Evolutionary conservation across 441 rosid genomes (phyloP).

Genomic region (Breynia disticha): DNA sequence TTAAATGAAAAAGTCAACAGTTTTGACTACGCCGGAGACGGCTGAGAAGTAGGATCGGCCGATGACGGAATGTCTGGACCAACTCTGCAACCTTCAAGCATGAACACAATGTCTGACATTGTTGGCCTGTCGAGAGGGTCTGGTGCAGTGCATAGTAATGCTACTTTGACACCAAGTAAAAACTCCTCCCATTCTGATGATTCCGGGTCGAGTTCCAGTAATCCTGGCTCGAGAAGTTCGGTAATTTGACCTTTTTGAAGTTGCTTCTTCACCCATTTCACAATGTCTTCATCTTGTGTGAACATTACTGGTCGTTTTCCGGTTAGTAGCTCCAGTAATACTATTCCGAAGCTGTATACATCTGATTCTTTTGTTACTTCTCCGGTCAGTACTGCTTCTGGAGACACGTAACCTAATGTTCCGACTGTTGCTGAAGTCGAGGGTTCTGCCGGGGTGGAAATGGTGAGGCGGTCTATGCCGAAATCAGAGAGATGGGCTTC

Average conservation of each 20-base stretch:
- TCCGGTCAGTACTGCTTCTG: constrained; percentile 63
- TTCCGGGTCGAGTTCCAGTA: constrained; percentile 92
- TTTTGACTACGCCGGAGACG: too few species aligned
- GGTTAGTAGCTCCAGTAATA: constrained; percentile 71
- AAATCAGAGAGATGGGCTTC: constrained; percentile 77
- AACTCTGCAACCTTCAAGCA: constrained; percentile 97
- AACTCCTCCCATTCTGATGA: constrained; percentile 99
- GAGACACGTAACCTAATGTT: constrained; percentile 70
- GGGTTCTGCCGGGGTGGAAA: constrained; percentile 54
- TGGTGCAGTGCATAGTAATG: constrained; percentile 82
- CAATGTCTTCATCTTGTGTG: constrained; percentile 87
- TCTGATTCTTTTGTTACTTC: constrained; percentile 72
- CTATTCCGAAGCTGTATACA: constrained; percentile 91
- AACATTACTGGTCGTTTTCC: constrained; percentile 93
- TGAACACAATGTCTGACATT: constrained; percentile 87
- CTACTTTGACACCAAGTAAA: constrained; percentile 88
- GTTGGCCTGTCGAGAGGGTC: constrained; percentile 88
- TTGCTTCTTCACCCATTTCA: constrained; percentile 97
- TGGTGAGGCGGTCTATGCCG: constrained; percentile 55
- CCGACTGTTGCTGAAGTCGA: constrained; percentile 64
- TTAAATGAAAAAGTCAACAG: too few species aligned
- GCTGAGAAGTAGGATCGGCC: constrained; percentile 44
- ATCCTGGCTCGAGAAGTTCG: constrained; percentile 80
- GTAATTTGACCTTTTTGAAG: constrained; percentile 81
- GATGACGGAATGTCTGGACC: constrained; percentile 84